Conservation (phyloP, 2,329 filamentous ascomycete genomes). For the Coniochaeta sp. region DNA sequence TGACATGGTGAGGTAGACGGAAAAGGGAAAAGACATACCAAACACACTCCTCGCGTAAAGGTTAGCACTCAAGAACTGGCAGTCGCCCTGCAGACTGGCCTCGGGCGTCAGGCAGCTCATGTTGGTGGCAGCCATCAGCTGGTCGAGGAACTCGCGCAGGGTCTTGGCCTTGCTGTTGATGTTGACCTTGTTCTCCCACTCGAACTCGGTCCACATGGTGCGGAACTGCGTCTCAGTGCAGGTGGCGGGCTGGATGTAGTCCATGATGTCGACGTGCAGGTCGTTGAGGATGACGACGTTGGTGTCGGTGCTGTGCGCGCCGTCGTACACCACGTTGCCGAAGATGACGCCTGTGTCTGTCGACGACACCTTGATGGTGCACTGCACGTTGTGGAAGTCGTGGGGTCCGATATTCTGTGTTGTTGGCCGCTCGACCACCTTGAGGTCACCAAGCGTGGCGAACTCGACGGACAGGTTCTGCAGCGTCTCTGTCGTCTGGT, state of each 20-base stretch:
- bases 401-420: constrained; percentile 93
- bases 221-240: constrained; percentile 98
- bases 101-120: constrained; percentile 98
- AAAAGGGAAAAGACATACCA: constrained; percentile 62
- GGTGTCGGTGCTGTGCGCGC: constrained; percentile 82
- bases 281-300: constrained; percentile 98
- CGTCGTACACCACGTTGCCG: constrained; percentile 96
- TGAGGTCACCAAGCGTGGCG: constrained; percentile 93
- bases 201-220: constrained; percentile 99
- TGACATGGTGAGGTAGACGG: background rate
- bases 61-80: constrained; percentile 95
- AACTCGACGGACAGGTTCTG: constrained; percentile 98
- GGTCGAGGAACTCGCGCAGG: constrained; percentile 83
- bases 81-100: constrained; percentile 93
- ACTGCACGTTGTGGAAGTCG: constrained; percentile 97
- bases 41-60: constrained; percentile 95
- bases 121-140: constrained; percentile 96
- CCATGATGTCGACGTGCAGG: constrained; percentile 98
- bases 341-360: constrained; percentile 99
- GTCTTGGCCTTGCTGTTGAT: constrained; percentile 96
- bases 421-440: constrained; percentile 92
- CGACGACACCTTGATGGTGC: constrained; percentile 96
- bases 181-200: constrained; percentile 99
- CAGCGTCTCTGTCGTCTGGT: constrained; percentile 92
- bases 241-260: constrained; percentile 95